These are phyloP conservation scores for Nitzschia putrida DNA, from an alignment of 108 stramenopile genomes.

Conservation along the genomic window DNA sequence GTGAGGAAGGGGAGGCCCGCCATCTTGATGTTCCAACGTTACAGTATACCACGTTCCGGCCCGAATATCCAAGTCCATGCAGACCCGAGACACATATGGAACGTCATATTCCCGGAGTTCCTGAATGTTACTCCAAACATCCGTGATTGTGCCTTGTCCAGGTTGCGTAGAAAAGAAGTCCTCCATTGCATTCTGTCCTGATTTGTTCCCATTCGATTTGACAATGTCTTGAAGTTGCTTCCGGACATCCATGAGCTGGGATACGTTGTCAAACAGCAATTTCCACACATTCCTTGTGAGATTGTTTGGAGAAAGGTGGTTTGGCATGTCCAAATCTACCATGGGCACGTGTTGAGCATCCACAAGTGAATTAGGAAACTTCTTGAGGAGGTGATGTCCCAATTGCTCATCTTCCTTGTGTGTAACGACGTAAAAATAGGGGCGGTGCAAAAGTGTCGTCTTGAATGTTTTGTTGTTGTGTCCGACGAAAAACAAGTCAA, in stretches of 20 bases:
- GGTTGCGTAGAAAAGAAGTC: constrained; percentile 5
- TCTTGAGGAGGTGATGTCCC: constrained; percentile 62
- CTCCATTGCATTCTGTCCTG: constrained; percentile 21
- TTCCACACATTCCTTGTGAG: constrained; percentile 62
- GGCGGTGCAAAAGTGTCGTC: constrained; percentile 81
- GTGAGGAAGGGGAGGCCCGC: constrained; percentile 28
- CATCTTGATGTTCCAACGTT: constrained; percentile 57
- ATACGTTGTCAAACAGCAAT: constrained; percentile 75
- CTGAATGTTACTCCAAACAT: constrained; percentile 48
- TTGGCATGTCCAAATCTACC: constrained; percentile 72
- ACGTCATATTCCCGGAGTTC: constrained; percentile 98
- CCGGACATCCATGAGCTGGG: constrained; percentile 74
- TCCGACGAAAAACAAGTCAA: constrained; percentile 91
- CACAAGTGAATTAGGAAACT: constrained; percentile 57
- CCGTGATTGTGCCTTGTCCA: background rate
- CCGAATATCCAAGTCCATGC: constrained; percentile 91
- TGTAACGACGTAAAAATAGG: constrained; percentile 93
- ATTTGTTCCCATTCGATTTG: constrained; percentile 38
- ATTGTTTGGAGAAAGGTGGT: constrained; percentile 62
- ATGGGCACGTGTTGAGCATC: constrained; percentile 68
- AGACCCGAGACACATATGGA: constrained; percentile 89
- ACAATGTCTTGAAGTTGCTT: constrained; percentile 54
- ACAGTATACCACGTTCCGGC: constrained; percentile 97
- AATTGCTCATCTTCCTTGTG: constrained; percentile 62
- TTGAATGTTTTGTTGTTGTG: constrained; percentile 80